Base-by-base conservation (phyloP, 495 filamentous ascomycete species). In the Glutinoglossum americanum region DNA sequence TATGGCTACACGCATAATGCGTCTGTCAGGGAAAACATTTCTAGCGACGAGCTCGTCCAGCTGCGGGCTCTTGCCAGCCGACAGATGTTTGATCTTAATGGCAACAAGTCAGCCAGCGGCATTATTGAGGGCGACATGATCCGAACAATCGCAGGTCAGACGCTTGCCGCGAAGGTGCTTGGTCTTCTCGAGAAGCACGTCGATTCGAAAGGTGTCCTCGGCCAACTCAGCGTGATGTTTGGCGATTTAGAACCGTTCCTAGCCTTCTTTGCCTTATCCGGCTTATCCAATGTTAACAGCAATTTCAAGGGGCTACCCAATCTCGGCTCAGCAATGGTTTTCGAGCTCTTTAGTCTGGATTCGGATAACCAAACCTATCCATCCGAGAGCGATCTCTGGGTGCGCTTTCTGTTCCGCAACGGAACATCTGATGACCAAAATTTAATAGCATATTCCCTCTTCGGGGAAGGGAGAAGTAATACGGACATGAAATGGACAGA, bases 331-430 rank as follows among this genome's bases (percentile, higher is more conserved):
- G 76, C 80, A 30, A 76, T 90, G 66, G 69, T 76, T 3, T 83
- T 89, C 60, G 87, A 94, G 70, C 74, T 94, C 8, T 81, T 84
- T 62, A 87, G 84, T 60, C 65, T 72, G 17, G 70, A 68, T 67
- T 76, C 68, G 63, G 59, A 64, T 60, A 64, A 59, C 4, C 60
- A 21, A 60, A 67, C 26, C 53, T 83, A 74, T 60, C 82, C 83
- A 0, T 63, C 64, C 33, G 61, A 65, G 7, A 69, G 75, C 21
- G 73, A 86, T 47, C 72, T 90, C 39, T 78, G 73, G 60, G 82
- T 94, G 30, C 79, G 87, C 41, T 88, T 89, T 70, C 68, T 85
- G 11, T 79, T 89, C 67, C 76, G 79, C 62, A 93, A 93, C 65
- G 84, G 83, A 47, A 84, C 84, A 15, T 74, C 75, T n/a, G 67